Base-by-base conservation (phyloP, 305 asterid species). In the Solanum hybrid region DNA sequence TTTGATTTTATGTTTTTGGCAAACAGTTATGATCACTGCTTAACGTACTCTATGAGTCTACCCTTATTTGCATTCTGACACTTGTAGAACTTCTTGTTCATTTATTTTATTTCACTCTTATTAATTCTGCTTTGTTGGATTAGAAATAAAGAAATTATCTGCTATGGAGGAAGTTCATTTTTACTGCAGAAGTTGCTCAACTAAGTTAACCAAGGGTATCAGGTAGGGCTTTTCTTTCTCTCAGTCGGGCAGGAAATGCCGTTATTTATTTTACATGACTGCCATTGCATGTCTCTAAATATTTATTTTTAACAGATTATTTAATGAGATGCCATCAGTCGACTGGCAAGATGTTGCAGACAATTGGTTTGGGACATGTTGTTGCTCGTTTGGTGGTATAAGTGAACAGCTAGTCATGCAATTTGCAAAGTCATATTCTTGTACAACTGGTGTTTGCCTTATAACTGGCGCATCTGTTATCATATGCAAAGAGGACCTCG, bases 351-450 rank as follows among this genome's bases (percentile, higher is more conserved):
- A 97, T 71, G 93, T 88, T 22, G 98, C 99, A 81, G 99, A 96
- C 91, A 97, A 96, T 91, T 97, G 99, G 99, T 97, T 97, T 92
- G 99, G 99, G 89, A 91, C 94, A 90, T 97, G 99, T 88, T 97
- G 99, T 92, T 97, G 98, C 93, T 93, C 99, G 38, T 97, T 97
- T 90, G 99, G 98, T 88, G 98, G 98, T 82, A 91, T 92, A 35
- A 94, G 96, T 90, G 99, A 96, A 92, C 95, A 94, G 95, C 92
- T 97, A 91, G 99, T 96, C 72, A 90, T 92, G 5, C 90, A 89
- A 66, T 97, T 93, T 88, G 97, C 94, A 7, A 93, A 95, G 90
- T 95, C 98, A 24, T 96, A 94, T 90, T 88, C 92, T 80, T 96
- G 96, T 93, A 90, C 93, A 56, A 90, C 98, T 34, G 98, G 99